Base-by-base conservation (phyloP, 2,329 filamentous ascomycete genomes). In the Claviceps pusilla region DNA sequence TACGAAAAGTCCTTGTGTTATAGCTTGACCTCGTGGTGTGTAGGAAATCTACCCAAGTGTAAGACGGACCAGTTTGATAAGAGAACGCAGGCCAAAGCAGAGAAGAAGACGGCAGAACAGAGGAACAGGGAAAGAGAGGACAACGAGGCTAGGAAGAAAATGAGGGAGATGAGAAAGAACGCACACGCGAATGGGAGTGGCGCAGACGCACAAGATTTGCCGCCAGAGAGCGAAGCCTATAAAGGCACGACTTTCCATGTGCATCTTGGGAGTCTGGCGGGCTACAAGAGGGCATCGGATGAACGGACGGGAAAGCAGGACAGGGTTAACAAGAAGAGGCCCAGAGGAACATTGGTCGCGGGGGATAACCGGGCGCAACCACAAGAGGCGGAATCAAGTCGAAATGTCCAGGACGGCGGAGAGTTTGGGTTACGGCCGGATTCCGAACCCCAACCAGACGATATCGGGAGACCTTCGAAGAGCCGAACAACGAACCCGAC, bases 1-100 rank as follows among this genome's bases (percentile, higher is more conserved):
- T 41, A 52, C 31, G 5, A 46, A 12, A 4, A 52, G 39, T 79
- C 80, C 54, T 68, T 69, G 16, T 72, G 78, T 67, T 65, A 71
- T 2, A 12, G 6, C 6, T 31, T 50, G 49, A 50, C 49, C 35
- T 6, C 7, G 4, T 50, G 19, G 24, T 37, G 28, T 19, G 19
- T 42, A 3, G 7, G 7, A 2, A 4, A n/a, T 5, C 12, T 24
- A 14, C 11, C 16, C 12, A 19, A 16, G 9, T 50, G 35, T 16
- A 50, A 50, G 24, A 16, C 12, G 10, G 28, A 28, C 7, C 49
- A 50, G 24, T 41, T 41, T 16, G 37, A 41, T 7, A 41, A 41
- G 37, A 41, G 37, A 41, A 41, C 3, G 37, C 11, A 39, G 14
- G 19, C 11, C 29, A 39, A 28, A 24, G 12, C 6, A 16, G 48